Conservation (phyloP, 352 stramenopile species). For the Pythium guiyangense region DNA sequence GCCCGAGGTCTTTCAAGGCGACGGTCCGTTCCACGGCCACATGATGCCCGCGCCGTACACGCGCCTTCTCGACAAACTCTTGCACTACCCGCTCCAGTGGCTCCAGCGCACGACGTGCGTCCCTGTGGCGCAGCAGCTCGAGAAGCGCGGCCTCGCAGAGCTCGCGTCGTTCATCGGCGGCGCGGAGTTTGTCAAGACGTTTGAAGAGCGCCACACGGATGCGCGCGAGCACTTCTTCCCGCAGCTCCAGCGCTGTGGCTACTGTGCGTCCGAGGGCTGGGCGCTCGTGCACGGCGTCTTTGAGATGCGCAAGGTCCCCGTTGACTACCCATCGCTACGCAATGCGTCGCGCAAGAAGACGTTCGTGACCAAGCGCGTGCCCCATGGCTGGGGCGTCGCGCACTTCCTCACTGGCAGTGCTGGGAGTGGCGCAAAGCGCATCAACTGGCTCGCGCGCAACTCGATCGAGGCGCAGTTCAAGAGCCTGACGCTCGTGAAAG, state of each 20-base stretch:
- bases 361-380: constrained; percentile 26
- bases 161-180: constrained; percentile 57
- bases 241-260: constrained; percentile 47
- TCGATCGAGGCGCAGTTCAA: constrained; percentile 75
- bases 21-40: constrained; percentile 20
- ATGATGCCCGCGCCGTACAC: constrained; percentile 55
- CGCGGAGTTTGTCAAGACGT: constrained; percentile 61
- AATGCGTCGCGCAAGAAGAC: constrained; percentile 17
- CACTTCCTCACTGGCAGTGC: constrained; percentile 56
- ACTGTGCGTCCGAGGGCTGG: constrained; percentile 68
- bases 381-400: constrained; percentile 75
- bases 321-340: constrained; percentile 15
- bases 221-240: constrained; percentile 47
- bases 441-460: constrained; percentile 62
- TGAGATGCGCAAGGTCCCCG: constrained; percentile 30
- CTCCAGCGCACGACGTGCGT: constrained; percentile 49
- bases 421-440: constrained; percentile 18
- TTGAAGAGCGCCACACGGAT: constrained; percentile 59
- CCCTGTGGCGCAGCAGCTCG: constrained; percentile 40
- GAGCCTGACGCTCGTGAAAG: constrained; percentile 55
- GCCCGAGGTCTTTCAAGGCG: constrained; percentile 48
- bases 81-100: constrained; percentile 60
- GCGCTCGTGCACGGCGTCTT: constrained; percentile 79
- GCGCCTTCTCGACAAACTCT: constrained; percentile 49
- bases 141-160: constrained; percentile 41